Evolutionary conservation across 2,329 filamentous ascomycete species (phyloP).

Genomic region (Zymoseptoria ardabiliae): DNA sequence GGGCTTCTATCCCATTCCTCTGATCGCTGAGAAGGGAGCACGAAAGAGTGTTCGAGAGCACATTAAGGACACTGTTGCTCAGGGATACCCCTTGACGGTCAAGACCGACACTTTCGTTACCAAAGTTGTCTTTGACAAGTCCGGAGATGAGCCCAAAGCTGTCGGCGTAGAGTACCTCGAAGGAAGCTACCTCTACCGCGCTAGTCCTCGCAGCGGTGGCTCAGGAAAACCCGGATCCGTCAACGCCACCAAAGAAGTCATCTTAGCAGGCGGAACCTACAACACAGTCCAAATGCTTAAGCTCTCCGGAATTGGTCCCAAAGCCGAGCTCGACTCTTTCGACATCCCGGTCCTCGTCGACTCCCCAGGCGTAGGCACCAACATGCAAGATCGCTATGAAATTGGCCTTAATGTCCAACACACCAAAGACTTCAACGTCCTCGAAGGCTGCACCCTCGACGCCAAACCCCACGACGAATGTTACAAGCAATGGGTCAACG

Average conservation of each 20-base stretch:
- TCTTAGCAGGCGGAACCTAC: conserved; percentile 48
- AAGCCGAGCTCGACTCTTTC: conserved; percentile 45
- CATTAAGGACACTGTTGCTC: conserved; percentile 42
- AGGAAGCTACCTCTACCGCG: conserved; percentile 34
- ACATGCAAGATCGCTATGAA: conserved; percentile 56
- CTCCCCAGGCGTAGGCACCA: conserved; percentile 56
- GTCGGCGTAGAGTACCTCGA: conserved; percentile 38
- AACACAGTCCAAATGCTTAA: conserved; percentile 60
- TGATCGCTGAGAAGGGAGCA: conserved; percentile 40
- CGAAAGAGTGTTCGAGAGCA: conserved; percentile 54
- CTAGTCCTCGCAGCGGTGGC: conserved; percentile 28
- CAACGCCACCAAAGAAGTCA: conserved; percentile 39
- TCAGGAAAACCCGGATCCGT: conserved; percentile 36
- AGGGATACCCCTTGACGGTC: conserved; percentile 50
- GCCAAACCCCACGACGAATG: conserved; percentile 33
- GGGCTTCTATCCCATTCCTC: conserved; percentile 52
- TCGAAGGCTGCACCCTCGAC: conserved; percentile 36
- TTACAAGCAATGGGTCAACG: conserved; percentile 37
- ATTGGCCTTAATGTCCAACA: conserved; percentile 44
- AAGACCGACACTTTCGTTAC: conserved; percentile 57
- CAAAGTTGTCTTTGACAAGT: conserved; percentile 58
- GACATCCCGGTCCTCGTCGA: conserved; percentile 50
- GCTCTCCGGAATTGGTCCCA: conserved; percentile 56
- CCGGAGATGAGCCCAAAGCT: conserved; percentile 45
- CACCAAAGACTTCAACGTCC: conserved; percentile 28